phyloP scores from a whole-genome alignment of 192 early-diverging fungal genomes.

The Lunasporangiospora selenospora region DNA sequence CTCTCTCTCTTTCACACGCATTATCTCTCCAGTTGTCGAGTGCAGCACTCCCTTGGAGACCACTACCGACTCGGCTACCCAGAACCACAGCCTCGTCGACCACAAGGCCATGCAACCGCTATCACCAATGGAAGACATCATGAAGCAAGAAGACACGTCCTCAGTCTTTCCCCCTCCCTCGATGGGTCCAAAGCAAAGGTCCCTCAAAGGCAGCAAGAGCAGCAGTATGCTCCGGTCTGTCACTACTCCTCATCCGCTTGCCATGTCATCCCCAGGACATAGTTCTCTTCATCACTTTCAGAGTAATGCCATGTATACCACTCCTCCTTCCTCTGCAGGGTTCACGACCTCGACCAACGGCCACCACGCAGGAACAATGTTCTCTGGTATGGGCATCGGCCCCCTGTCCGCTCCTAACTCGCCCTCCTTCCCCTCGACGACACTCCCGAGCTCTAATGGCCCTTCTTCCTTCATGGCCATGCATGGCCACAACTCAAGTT shows the following conservation, averaged over 20 bases:
- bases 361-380: slow-evolving; percentile 8
- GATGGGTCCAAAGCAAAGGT: slow-evolving; percentile 20
- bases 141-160: slow-evolving; percentile 30
- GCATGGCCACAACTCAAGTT: slow-evolving; percentile 32
- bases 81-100: no score
- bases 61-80: no score
- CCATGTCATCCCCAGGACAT: slow-evolving; percentile 17
- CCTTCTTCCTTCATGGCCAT: slow-evolving; percentile 38
- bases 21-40: no score
- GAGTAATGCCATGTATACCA: slow-evolving; percentile 18
- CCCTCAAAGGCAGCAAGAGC: slow-evolving; percentile 39
- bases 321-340: slow-evolving; percentile 3
- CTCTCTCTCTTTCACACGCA: no score
- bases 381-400: slow-evolving; percentile 15
- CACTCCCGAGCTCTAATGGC: slow-evolving; percentile 2
- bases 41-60: no score
- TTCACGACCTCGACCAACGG: slow-evolving; percentile 8
- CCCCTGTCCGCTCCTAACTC: slow-evolving; percentile 38
- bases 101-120: background rate
- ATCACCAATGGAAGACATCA: slow-evolving; percentile 5
- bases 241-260: slow-evolving; percentile 30
- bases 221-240: slow-evolving; percentile 33
- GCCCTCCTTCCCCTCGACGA: slow-evolving; percentile 16
- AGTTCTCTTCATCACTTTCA: slow-evolving; percentile 39
- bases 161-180: slow-evolving; percentile 1